Evolutionary conservation across 192 early-diverging fungal species (phyloP), one percentile per base, ranked within the genome.

Genomic region (Dissophora globulifera): DNA sequence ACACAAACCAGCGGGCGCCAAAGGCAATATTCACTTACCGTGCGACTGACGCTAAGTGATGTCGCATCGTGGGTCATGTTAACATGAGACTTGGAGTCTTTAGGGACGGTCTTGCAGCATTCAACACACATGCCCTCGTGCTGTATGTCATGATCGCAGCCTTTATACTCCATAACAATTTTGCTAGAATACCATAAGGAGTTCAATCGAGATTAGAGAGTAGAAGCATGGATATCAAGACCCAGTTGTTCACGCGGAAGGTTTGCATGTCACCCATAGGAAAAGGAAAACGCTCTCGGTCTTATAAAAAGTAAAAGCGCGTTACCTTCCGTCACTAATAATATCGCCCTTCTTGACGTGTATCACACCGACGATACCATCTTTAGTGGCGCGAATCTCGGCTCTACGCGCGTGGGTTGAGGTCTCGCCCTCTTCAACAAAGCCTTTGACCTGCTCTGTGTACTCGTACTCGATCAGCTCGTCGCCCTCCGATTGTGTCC

Each of bases 1-100:
- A n/a, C n/a, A n/a, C n/a, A n/a, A n/a, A n/a, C n/a, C n/a, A n/a
- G n/a, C n/a, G n/a, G n/a, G n/a, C n/a, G n/a, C n/a, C n/a, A 29
- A 45, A 19, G 23, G 19, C 38, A 46, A 45, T 5, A n/a, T 6
- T 8, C 1, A 0, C 71, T 25, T 57, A 76, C 72, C 17, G 38
- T 26, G 25, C 50, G 58, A 27, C 72, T 76, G 58, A 76, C 72
- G 15, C 50, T 55, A 13, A 76, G 35, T n/a, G 55, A 54, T 6
- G 58, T 76, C 31, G 72, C 63, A 29, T 67, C 63, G 47, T 76
- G 72, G 32, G 72, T 67, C 62, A 76, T 76, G 26, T 62, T 60
- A 15, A 76, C 58, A 26, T 67, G 63, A 4, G 63, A 60, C 20
- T 55, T 51, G 17, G 42, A 20, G 41, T 47, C 50, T 8, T 23